Conservation (phyloP, 306 rosid species). For the Citrullus colocynthis region DNA sequence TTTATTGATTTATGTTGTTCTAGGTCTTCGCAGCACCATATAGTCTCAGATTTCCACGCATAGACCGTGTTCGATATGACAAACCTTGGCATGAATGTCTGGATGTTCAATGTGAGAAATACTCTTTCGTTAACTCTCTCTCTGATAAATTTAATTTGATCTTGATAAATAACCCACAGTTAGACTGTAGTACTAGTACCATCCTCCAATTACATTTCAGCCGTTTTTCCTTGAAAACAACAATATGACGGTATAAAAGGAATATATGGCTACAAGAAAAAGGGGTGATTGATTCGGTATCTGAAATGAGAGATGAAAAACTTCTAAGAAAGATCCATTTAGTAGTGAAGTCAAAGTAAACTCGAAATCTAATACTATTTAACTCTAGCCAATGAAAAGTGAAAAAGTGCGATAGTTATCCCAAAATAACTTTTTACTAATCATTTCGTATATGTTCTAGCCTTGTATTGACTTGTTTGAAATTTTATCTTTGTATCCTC, state of each 20-base stretch:
- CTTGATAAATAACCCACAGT: neutral
- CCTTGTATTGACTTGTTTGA: too few species aligned
- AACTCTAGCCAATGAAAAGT: neutral
- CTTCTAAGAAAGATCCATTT: neutral
- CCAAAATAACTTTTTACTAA: neutral
- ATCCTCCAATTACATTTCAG: neutral
- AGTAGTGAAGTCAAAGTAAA: neutral
- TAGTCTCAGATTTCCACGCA: slow-evolving; percentile 89
- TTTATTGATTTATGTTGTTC: slow-evolving; percentile 16
- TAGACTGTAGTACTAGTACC: neutral
- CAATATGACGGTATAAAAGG: neutral
- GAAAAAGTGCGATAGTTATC: neutral
- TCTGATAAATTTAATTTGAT: neutral
- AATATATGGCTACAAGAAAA: neutral
- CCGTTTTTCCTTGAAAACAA: neutral
- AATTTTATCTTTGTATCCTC: too few species aligned
- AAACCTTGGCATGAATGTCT: slow-evolving; percentile 96
- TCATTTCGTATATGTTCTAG: neutral
- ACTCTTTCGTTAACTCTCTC: neutral
- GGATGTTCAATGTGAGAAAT: slow-evolving; percentile 71
- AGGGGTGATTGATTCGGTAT: neutral
- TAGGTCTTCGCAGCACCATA: slow-evolving; percentile 89
- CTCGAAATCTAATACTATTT: neutral
- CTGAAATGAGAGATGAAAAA: neutral
- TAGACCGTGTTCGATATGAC: slow-evolving; percentile 84